These are phyloP conservation scores for Waitea zeae DNA, from an alignment of 1,284 basidiomycete species.

Conservation along the genomic window DNA sequence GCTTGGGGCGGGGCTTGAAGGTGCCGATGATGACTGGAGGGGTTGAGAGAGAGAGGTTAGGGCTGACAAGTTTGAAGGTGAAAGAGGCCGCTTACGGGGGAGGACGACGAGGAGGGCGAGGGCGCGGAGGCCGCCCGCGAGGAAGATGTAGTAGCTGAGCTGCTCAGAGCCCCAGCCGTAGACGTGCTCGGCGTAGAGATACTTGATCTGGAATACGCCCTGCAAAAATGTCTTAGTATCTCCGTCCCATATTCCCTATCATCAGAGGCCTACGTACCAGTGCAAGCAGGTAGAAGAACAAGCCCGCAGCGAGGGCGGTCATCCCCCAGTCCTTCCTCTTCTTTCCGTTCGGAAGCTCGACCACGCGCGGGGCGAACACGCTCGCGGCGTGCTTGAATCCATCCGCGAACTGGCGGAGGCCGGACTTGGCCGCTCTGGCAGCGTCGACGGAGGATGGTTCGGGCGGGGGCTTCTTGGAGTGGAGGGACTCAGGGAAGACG, in stretches of 20 bases:
- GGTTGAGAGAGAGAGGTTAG: too few species aligned
- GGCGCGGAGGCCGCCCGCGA: constrained; percentile 31
- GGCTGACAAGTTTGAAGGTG: constrained; percentile 6
- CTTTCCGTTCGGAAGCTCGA: constrained; percentile 17
- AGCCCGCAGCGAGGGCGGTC: constrained; percentile 26
- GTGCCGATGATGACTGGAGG: constrained; percentile 26
- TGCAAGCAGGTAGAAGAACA: constrained; percentile 27
- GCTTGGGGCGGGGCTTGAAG: constrained; percentile 25
- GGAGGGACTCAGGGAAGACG: constrained; percentile 46
- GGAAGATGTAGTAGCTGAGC: constrained; percentile 35
- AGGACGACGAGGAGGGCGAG: constrained; percentile 34
- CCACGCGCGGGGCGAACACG: constrained; percentile 32
- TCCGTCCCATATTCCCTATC: too few species aligned
- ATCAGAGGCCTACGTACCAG: constrained; percentile 18
- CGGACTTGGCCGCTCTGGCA: not conserved
- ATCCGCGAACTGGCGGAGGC: constrained; percentile 9
- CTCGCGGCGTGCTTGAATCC: constrained; percentile 29
- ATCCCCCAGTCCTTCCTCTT: constrained; percentile 40
- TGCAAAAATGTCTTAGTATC: constrained; percentile 9
- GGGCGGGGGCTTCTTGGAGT: constrained; percentile 4
- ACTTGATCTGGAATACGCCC: constrained; percentile 43
- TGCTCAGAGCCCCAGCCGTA: constrained; percentile 40
- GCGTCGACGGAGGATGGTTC: not conserved
- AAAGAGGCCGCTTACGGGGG: constrained; percentile 23
- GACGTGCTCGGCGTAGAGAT: constrained; percentile 36